These are phyloP conservation scores for Trichocladium uniseriatum DNA, from an alignment of 495 filamentous ascomycete species.

Conservation along the genomic window DNA sequence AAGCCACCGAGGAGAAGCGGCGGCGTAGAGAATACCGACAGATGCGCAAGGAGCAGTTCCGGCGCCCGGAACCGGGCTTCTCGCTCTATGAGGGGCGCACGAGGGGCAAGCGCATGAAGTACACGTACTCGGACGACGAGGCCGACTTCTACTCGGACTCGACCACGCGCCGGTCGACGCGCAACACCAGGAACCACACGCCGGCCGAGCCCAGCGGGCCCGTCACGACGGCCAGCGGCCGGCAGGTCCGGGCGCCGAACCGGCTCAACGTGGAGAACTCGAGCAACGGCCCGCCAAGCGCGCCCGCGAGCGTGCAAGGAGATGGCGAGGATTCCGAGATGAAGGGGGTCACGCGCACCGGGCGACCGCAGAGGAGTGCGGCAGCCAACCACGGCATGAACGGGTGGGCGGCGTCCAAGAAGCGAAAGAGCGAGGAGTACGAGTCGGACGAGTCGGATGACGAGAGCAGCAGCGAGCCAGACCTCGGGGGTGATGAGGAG, in stretches of 20 bases:
- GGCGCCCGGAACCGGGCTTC: slow-evolving; percentile 78
- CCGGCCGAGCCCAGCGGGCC: slow-evolving; percentile 62
- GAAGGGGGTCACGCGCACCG: slow-evolving; percentile 16
- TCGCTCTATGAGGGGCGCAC: slow-evolving; percentile 95
- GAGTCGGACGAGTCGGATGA: slow-evolving; percentile 68
- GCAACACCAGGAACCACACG: slow-evolving; percentile 63
- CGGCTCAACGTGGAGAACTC: slow-evolving; percentile 68
- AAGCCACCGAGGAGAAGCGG: slow-evolving; percentile 92
- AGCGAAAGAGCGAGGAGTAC: slow-evolving; percentile 56
- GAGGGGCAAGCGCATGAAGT: slow-evolving; percentile 88
- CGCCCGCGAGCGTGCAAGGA: slow-evolving; percentile 28
- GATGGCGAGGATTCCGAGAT: slow-evolving; percentile 24
- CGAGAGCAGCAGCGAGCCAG: slow-evolving; percentile 45
- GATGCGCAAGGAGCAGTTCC: slow-evolving; percentile 76
- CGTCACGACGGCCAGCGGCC: slow-evolving; percentile 81
- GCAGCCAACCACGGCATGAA: slow-evolving; percentile 36
- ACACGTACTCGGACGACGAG: slow-evolving; percentile 90
- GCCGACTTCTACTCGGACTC: slow-evolving; percentile 64
- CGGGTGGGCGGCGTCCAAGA: slow-evolving; percentile 45
- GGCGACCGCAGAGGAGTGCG: slow-evolving; percentile 28
- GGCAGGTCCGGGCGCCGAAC: slow-evolving; percentile 69
- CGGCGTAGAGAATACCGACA: slow-evolving; percentile 85
- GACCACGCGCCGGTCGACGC: slow-evolving; percentile 57
- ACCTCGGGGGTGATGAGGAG: slow-evolving; percentile 54
- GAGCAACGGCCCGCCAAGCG: slow-evolving; percentile 33